Base-by-base conservation (phyloP, 1,284 basidiomycete species). In the Mrakiaceae sp. region DNA sequence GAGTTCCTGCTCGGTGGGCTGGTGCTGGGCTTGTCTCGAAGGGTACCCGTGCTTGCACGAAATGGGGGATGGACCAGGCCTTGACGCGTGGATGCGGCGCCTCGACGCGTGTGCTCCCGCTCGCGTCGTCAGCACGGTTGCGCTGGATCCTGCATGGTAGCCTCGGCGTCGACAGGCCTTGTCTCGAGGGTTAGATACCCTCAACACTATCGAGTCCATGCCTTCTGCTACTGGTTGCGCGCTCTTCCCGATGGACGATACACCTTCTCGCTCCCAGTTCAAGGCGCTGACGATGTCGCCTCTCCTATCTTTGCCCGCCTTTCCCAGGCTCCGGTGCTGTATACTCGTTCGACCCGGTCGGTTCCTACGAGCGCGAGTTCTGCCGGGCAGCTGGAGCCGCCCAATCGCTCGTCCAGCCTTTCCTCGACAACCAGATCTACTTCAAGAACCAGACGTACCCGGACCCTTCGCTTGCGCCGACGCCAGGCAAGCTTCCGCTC, bases 381-480 rank as follows among this genome's bases (percentile, higher is more conserved):
- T 96, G 93, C 78, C 86, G 93, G 70, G 91, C 91, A 49, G 91
- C 92, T 58, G 93, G 93, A 66, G 88, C 92, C 9, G 93, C 92
- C 40, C 87, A 90, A 74, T 83, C 85, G 58, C 82, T 97, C 50
- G 84, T 97, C 12, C 93, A 97, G 74, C 93, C 93, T 4, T 95
- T 96, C 84, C 80, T 97, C 72, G 93, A 97, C 77, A 96, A 94
- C 77, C 92, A 95, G 83, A 90, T 96, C 72, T 94, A 95, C 82
- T 94, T 92, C 81, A 91, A 90, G 83, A 97, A 97, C 76, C 92
- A 95, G 77, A 72, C 72, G 46, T 79, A 76, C 68, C 80, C 85
- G 69, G 82, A 82, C 69, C 81, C 79, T 63, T 85, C 85, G 57
- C 81, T 81, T 55, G 77, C 83, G 60, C 72, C 74, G 11, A 86